These are phyloP conservation scores for Nicotiana otophora DNA, from an alignment of 257 asterid genomes.

Conservation along the genomic window DNA sequence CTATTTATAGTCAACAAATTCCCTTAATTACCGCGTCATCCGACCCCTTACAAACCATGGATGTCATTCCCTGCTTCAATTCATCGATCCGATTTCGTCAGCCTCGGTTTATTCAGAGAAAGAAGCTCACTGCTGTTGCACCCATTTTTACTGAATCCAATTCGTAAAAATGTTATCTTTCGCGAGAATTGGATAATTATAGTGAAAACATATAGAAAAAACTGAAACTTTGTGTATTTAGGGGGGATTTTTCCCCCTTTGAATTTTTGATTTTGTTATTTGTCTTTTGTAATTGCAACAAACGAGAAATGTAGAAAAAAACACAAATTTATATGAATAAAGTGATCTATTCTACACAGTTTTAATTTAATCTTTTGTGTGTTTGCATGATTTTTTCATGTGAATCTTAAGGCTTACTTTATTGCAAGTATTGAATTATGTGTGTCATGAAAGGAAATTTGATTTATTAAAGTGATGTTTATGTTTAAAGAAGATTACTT, in stretches of 20 bases:
- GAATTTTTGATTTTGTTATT: neutral
- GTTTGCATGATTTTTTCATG: neutral
- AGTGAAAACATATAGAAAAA: neutral
- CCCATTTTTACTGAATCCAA: slow-evolving; percentile 24
- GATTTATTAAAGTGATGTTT: neutral
- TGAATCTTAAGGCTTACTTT: neutral
- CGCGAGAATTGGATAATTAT: neutral
- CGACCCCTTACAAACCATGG: slow-evolving; percentile 26
- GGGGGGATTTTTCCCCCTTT: neutral
- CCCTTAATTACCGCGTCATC: slow-evolving; percentile 20
- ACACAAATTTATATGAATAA: neutral
- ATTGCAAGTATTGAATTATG: neutral
- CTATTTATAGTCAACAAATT: slow-evolving; percentile 33
- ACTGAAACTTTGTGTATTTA: neutral
- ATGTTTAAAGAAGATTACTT: neutral
- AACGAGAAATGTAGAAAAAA: neutral
- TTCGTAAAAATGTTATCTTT: neutral
- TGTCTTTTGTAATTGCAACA: neutral
- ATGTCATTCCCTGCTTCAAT: slow-evolving; percentile 48
- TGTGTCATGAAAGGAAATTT: neutral
- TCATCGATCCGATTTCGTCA: slow-evolving; percentile 28
- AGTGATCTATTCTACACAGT: slow-evolving; percentile 3
- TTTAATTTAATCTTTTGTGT: neutral
- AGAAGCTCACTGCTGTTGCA: slow-evolving; percentile 31
- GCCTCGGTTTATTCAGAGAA: slow-evolving; percentile 48